Evolutionary conservation across 2,329 filamentous ascomycete species (phyloP), one percentile per base, ranked within the genome.

Genomic region (Alternaria longipes): DNA sequence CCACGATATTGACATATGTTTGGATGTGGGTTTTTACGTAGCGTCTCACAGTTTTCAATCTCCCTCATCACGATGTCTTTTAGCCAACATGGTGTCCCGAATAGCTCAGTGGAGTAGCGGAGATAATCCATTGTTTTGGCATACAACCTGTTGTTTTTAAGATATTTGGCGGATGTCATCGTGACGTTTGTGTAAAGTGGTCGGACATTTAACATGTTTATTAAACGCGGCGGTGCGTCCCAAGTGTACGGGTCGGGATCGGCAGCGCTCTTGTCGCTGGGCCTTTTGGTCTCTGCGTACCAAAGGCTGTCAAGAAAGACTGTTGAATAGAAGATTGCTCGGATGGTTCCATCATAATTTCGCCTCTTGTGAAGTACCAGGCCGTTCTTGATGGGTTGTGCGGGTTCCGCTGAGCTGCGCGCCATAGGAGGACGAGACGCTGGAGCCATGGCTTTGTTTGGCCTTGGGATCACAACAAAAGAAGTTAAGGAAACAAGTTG

Each of bases 131-230:
- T 36, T 20, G 44, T 24, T 20, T 55, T 55, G 28, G 32, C 11
- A 22, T 36, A 55, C 3, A 55, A 22, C 11, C 22, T 18, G 16
- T 22, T 20, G 14, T 26, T 38, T 22, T 8, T 30, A 4, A 9
- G 16, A n/a, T 36, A 46, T 11, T 46, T 55, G 41, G 41, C 8
- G 12, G 28, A 46, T 45, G 30, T 46, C 52, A 55, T 55, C 5
- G 22, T 30, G 3, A 9, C 3, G 14, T 16, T 5, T 28, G 46
- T 46, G 42, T 46, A 55, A 5, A 11, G 9, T 1, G 52, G 41
- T 20, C 41, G 30, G 8, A 24, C 12, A 5, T 36, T 26, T 14
- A 30, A 9, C 1, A 38, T 30, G 20, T 26, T 24, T 16, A 55
- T 45, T 11, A 36, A 20, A 30, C 41, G 30, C 22, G 41, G 52